A percentile compares a stretch with the other conserved stretches of the same genome.
Conservation (phyloP, 306 rosid genomes). For the Quercus dentata region DNA sequence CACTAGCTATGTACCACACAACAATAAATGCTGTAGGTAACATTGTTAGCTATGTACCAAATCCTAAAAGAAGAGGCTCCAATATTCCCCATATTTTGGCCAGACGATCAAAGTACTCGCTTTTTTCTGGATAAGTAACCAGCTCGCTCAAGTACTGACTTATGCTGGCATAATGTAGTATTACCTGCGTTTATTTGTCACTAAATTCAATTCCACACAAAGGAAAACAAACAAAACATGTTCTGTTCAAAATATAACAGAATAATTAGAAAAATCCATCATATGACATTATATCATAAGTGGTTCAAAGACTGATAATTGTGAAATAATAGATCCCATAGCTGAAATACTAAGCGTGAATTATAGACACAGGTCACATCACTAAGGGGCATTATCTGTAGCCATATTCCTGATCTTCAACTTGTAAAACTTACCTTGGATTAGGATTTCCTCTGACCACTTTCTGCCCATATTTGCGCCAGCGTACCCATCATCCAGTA, state of each 20-base stretch:
- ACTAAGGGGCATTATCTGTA: background rate
- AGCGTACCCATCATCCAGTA: slow-evolving; percentile 99
- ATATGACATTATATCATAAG: background rate
- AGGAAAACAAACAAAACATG: background rate
- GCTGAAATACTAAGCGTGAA: slow-evolving; percentile 13
- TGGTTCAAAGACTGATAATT: background rate
- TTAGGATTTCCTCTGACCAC: slow-evolving; percentile 99
- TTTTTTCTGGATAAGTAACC: background rate
- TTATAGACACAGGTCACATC: slow-evolving; percentile 13
- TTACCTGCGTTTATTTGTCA: background rate
- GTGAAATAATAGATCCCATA: background rate
- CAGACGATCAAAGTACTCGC: too few relatives aligned
- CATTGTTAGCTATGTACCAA: background rate
- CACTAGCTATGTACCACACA: background rate
- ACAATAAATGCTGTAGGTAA: background rate
- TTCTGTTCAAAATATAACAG: background rate
- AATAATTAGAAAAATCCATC: background rate
- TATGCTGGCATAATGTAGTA: background rate
- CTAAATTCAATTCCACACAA: background rate
- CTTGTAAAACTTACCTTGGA: slow-evolving; percentile 66
- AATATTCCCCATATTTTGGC: background rate
- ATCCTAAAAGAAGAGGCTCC: background rate
- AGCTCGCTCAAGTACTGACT: background rate
- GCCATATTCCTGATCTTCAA: slow-evolving; percentile 13
- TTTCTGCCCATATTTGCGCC: slow-evolving; percentile 99